phyloP scores from a whole-genome alignment of 257 asterid species.

The Penstemon davidsonii region DNA sequence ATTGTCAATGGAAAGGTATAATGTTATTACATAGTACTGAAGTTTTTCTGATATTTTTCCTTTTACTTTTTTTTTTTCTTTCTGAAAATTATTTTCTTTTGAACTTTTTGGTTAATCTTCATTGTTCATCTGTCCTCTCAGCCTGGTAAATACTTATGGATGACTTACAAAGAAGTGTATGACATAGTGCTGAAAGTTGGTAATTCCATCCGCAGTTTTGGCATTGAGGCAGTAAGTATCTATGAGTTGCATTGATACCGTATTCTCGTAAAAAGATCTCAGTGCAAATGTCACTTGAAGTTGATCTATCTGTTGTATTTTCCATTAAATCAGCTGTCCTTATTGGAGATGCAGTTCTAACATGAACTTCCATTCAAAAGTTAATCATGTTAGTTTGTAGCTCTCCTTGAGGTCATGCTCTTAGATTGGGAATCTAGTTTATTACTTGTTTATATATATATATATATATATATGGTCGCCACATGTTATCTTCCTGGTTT shows the following conservation, averaged over 20 bases:
- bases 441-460: slow-evolving; percentile 10
- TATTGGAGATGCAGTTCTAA: not conserved
- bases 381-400: not conserved
- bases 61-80: slow-evolving; percentile 2
- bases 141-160: slow-evolving; percentile 86
- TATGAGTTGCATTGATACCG: too few species aligned
- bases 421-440: slow-evolving; percentile 2
- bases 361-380: not conserved
- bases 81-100: too few species aligned
- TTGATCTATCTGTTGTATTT: slow-evolving; percentile 12
- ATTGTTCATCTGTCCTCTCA: slow-evolving; percentile 38
- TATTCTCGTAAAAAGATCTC: not conserved
- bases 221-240: slow-evolving; percentile 71
- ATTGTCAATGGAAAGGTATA: slow-evolving; percentile 77
- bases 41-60: slow-evolving; percentile 11
- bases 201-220: slow-evolving; percentile 77
- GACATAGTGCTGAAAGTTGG: slow-evolving; percentile 79
- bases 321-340: not conserved
- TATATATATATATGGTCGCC: not conserved
- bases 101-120: slow-evolving; percentile 25
- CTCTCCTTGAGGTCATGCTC: slow-evolving; percentile 15
- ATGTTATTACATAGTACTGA: slow-evolving; percentile 7
- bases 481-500: slow-evolving; percentile 18
- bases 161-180: slow-evolving; percentile 83
- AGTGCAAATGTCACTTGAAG: not conserved